A percentile compares a stretch with the other conserved stretches of the same genome.
Conservation (phyloP, 768 basidiomycete species). For the Tylopilus felleus region DNA sequence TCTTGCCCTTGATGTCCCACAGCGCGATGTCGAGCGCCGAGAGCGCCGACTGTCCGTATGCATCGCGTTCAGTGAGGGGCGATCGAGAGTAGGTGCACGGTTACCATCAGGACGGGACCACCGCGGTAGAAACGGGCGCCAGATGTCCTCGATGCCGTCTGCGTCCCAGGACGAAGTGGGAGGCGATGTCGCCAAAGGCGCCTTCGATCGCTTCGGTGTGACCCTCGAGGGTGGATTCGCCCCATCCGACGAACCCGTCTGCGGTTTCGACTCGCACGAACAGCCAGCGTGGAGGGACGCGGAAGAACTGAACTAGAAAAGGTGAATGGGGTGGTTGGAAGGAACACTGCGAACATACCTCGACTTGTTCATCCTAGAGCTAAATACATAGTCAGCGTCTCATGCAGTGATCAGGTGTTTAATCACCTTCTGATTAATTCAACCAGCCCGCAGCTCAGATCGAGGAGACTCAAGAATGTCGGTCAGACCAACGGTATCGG, state of each 20-base stretch:
- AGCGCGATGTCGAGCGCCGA: constrained; percentile 35
- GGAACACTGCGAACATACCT: neutral
- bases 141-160: constrained; percentile 51
- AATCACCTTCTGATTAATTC: no score
- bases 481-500: no score
- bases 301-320: constrained; percentile 44
- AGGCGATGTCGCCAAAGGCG: constrained; percentile 54
- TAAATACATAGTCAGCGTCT: neutral
- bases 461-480: neutral
- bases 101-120: constrained; percentile 66
- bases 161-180: constrained; percentile 39
- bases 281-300: constrained; percentile 69
- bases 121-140: constrained; percentile 75
- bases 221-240: constrained; percentile 67
- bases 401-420: neutral
- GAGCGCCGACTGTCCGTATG: constrained; percentile 40
- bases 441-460: no score
- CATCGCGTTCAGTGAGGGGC: neutral
- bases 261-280: constrained; percentile 68
- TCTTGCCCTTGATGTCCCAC: no score
- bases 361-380: neutral
- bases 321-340: neutral
- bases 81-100: neutral
- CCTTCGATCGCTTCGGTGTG: constrained; percentile 76
- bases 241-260: constrained; percentile 67